These are phyloP conservation scores for Fonsecaea pugnacius DNA, from an alignment of 2,329 filamentous ascomycete genomes.

Conservation along the genomic window DNA sequence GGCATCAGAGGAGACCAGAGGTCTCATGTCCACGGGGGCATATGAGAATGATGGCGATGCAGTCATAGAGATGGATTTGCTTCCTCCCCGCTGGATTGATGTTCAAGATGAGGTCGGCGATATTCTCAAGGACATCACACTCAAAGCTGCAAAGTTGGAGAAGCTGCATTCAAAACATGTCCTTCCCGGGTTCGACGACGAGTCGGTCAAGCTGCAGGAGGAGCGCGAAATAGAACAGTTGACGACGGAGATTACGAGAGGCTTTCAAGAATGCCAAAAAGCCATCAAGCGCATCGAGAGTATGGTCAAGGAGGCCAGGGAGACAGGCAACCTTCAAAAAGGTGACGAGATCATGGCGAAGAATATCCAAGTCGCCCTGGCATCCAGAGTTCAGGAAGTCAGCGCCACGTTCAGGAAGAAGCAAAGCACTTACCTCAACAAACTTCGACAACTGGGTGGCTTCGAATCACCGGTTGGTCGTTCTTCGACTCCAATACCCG, in stretches of 20 bases:
- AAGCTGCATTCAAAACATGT: conserved; percentile 97
- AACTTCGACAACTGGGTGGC: conserved; percentile 74
- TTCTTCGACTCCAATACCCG: conserved; percentile 49
- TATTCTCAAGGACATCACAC: conserved; percentile 75
- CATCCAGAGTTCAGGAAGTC: conserved; percentile 84
- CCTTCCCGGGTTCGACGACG: conserved; percentile 93
- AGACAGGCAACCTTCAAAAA: conserved; percentile 69
- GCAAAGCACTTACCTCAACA: conserved; percentile 94
- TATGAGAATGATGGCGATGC: conserved; percentile 88
- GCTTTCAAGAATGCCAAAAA: conserved; percentile 87
- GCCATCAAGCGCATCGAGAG: conserved; percentile 85
- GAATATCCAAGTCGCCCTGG: conserved; percentile 92
- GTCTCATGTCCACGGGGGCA: conserved; percentile 79
- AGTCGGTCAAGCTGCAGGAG: conserved; percentile 82
- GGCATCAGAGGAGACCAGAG: conserved; percentile 71
- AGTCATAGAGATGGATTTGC: conserved; percentile 96
- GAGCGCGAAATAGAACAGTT: conserved; percentile 87
- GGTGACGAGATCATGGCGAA: conserved; percentile 94
- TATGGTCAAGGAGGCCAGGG: conserved; percentile 81
- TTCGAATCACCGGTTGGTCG: conserved; percentile 53
- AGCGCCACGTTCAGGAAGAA: conserved; percentile 95
- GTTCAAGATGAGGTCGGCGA: conserved; percentile 92
- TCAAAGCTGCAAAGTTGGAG: conserved; percentile 82
- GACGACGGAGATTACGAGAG: conserved; percentile 85
- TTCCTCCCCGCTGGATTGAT: conserved; percentile 95